A percentile compares a stretch with the other conserved stretches of the same genome.
These are phyloP conservation scores for Peltaster fructicola DNA, from an alignment of 2,329 filamentous ascomycete species.

Conservation along the genomic window DNA sequence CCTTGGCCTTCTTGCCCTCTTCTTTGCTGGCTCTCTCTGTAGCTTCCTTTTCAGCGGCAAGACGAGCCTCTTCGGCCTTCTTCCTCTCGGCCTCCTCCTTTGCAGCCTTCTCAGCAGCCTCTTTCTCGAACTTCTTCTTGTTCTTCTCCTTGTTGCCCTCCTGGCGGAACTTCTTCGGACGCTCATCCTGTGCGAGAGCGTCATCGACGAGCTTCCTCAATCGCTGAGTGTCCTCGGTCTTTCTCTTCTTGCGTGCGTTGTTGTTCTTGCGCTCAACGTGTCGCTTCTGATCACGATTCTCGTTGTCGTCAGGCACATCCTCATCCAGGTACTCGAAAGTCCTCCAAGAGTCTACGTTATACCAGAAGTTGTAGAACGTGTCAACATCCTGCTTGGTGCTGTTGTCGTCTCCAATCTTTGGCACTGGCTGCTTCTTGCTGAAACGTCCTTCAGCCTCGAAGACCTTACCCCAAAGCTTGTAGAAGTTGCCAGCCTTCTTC, in stretches of 20 bases:
- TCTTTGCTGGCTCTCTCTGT: constrained; percentile 72
- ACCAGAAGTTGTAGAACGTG: constrained; percentile 98
- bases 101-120: constrained; percentile 76
- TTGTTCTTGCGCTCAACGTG: constrained; percentile 97
- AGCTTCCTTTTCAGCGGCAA: constrained; percentile 65
- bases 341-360: constrained; percentile 97
- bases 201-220: constrained; percentile 83
- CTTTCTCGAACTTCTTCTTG: constrained; percentile 78
- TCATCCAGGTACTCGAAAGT: constrained; percentile 97
- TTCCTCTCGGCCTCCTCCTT: constrained; percentile 69
- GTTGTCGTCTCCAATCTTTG: constrained; percentile 67
- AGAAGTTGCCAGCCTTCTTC: constrained; percentile 61
- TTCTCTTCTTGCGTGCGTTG: constrained; percentile 97
- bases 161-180: constrained; percentile 94
- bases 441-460: constrained; percentile 90
- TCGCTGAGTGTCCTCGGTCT: constrained; percentile 89
- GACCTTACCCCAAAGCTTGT: constrained; percentile 80
- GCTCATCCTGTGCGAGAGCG: constrained; percentile 66
- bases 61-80: constrained; percentile 52
- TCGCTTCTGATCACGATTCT: constrained; percentile 97
- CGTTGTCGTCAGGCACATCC: constrained; percentile 96
- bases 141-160: constrained; percentile 87
- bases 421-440: constrained; percentile 79
- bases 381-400: constrained; percentile 81
- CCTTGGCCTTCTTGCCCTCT: constrained; percentile 85